Evolutionary conservation across 2,329 filamentous ascomycete genomes (phyloP), one percentile per base, ranked within the genome.

Genomic region (Blastomyces silverae): DNA sequence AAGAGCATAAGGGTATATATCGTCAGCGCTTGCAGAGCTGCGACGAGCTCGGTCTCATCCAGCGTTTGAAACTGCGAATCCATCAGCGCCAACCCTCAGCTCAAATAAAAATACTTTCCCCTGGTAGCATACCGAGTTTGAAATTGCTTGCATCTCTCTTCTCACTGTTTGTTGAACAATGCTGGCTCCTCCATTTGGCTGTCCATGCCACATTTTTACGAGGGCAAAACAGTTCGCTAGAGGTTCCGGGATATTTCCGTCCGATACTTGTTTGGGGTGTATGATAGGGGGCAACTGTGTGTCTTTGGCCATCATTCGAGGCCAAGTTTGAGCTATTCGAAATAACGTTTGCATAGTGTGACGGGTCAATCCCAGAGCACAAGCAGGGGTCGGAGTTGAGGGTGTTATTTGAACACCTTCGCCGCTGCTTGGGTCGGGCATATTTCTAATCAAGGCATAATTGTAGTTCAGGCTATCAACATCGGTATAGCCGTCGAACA

Each of bases 1-100:
- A 79, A 68, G 20, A 79, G 71, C 11, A 79, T 72, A 7, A 79
- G 71, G 0, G 73, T 69, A 62, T 79, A 78, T 28, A 79, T 72
- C 1, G 73, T 69, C 0, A 78, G 67, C 37, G 76, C 72, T 69
- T 79, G 77, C 2, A 78, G 64, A 2, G 73, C 72, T 31, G 75
- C 71, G 17, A 78, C 67, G 3, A 78, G 70, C 37, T 72, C 71
- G 6, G 68, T 65, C 61, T 75, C 72, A 60, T 78, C 73, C 52
- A 74, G 73, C 11, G 69, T 69, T 57, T 68, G 70, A 62, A 74
- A 76, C 75, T 76, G 61, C 25, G 50, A 46, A 50, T 52, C 46
- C 11, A 39, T 67, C 42, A 60, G 55, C 44, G n/a, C 56, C 28
- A 22, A 55, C 2, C 2, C 13, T 22, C 28, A n/a, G 28, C 20